phyloP scores from a whole-genome alignment of 1,139 yeast species.

The Suhomyces bribrorum region DNA sequence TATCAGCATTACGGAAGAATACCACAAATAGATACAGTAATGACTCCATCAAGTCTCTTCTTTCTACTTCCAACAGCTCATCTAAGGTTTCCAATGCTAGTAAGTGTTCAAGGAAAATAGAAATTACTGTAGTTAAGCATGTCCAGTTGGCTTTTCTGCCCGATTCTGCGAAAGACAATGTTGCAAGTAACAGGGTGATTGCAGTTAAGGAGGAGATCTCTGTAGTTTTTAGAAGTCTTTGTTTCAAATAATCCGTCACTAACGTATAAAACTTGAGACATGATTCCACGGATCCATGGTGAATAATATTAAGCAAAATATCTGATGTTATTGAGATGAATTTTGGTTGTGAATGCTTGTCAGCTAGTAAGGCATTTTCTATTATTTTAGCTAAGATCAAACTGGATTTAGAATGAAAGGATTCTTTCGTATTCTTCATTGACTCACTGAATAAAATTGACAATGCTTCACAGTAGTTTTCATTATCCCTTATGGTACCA shows the following conservation, averaged over 20 bases:
- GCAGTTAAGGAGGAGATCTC: constrained; percentile 19
- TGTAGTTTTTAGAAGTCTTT: constrained; percentile 14
- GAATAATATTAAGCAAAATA: constrained; percentile 58
- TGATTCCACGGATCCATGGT: constrained; percentile 60
- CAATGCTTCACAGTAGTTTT: constrained; percentile 55
- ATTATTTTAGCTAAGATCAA: constrained; percentile 50
- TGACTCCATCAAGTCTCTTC: constrained; percentile 31
- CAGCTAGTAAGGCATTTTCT: constrained; percentile 30
- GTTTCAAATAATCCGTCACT: constrained; percentile 29
- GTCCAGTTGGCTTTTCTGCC: constrained; percentile 60
- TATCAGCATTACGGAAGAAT: constrained; percentile 60
- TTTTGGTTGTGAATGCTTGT: constrained; percentile 19
- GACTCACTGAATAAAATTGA: constrained; percentile 71
- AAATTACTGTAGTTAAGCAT: constrained; percentile 20
- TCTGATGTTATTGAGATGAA: constrained; percentile 56
- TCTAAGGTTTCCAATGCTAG: constrained; percentile 8
- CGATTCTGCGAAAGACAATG: constrained; percentile 64
- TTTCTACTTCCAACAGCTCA: background rate
- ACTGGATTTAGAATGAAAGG: constrained; percentile 72
- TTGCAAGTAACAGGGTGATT: constrained; percentile 34
- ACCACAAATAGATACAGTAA: constrained; percentile 46
- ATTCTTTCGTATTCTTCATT: constrained; percentile 67
- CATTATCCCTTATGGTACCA: constrained; percentile 31
- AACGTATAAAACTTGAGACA: constrained; percentile 48
- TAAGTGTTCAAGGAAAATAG: constrained; percentile 13